Evolutionary conservation across 116 monocot genomes (phyloP).

Genomic region (Papilionanthe hybrid): DNA sequence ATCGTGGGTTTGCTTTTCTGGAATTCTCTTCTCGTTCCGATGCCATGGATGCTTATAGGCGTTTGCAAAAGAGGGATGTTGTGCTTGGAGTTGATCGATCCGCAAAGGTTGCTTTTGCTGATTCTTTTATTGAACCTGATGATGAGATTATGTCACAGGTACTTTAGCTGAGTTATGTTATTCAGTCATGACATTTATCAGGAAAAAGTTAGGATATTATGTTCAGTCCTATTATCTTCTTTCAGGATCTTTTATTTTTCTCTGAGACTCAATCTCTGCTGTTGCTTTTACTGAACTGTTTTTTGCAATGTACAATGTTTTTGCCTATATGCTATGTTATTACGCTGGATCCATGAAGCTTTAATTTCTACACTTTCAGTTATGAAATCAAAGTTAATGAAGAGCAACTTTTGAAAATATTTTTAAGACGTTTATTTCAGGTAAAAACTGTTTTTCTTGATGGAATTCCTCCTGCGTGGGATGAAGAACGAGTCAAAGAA

Average conservation of each 20-base stretch:
- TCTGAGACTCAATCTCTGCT: neutral
- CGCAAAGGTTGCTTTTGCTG: slow-evolving; percentile 95
- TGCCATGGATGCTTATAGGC: slow-evolving; percentile 79
- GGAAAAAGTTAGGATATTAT: neutral
- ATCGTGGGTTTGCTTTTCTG: slow-evolving; percentile 94
- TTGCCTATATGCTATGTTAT: neutral
- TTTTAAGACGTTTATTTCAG: slow-evolving; percentile 30
- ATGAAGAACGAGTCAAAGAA: slow-evolving; percentile 79
- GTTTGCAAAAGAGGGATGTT: slow-evolving; percentile 73
- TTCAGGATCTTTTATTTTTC: neutral
- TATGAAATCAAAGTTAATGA: neutral
- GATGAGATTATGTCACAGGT: slow-evolving; percentile 98
- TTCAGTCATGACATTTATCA: neutral
- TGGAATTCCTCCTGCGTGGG: slow-evolving; percentile 85
- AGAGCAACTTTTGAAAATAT: neutral
- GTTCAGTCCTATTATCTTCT: neutral
- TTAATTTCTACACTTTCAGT: neutral
- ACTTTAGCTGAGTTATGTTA: neutral
- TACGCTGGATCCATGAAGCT: neutral
- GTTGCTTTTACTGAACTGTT: neutral
- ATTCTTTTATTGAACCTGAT: slow-evolving; percentile 79
- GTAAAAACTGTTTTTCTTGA: slow-evolving; percentile 96
- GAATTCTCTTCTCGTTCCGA: slow-evolving; percentile 82
- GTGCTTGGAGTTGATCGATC: slow-evolving; percentile 71
- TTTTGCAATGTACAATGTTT: neutral